A percentile compares a stretch with the other conserved stretches of the same genome.
Evolutionary conservation across 208 protist species (phyloP).

Genomic region (Leishmania martiniquensis): DNA sequence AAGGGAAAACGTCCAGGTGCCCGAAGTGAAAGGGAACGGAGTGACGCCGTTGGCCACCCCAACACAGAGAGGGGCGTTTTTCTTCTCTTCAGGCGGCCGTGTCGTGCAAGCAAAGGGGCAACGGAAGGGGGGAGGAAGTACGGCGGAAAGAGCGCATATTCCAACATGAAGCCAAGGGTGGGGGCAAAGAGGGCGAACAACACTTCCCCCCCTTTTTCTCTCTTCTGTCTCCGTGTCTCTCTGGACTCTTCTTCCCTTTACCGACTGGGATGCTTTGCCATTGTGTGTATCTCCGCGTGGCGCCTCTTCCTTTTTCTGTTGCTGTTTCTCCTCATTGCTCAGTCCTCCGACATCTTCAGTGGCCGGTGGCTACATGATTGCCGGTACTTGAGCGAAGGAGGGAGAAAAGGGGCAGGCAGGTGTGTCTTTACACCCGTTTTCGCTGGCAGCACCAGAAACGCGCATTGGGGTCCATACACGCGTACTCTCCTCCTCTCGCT

Average conservation of each 20-base stretch:
- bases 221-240: not conserved
- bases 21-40: not conserved
- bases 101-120: not conserved
- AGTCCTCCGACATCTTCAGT: not conserved
- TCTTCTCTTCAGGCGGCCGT: not conserved
- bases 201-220: not conserved
- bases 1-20: not conserved
- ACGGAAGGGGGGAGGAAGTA: not conserved
- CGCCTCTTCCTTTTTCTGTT: not conserved
- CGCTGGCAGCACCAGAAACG: not conserved
- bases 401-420: not conserved
- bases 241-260: constrained; percentile 5
- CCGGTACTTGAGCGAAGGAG: not conserved
- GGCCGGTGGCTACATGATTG: not conserved
- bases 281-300: not conserved
- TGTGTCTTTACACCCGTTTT: not conserved
- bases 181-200: not conserved
- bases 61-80: not conserved
- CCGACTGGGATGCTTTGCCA: not conserved
- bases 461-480: not conserved
- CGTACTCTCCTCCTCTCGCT: not conserved
- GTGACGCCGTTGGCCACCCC: not conserved
- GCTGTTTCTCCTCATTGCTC: not conserved
- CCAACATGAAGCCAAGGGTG: not conserved
- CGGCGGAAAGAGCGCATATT: not conserved